phyloP scores from a whole-genome alignment of 2,329 filamentous ascomycete genomes.

The Xylaria hypoxylon region DNA sequence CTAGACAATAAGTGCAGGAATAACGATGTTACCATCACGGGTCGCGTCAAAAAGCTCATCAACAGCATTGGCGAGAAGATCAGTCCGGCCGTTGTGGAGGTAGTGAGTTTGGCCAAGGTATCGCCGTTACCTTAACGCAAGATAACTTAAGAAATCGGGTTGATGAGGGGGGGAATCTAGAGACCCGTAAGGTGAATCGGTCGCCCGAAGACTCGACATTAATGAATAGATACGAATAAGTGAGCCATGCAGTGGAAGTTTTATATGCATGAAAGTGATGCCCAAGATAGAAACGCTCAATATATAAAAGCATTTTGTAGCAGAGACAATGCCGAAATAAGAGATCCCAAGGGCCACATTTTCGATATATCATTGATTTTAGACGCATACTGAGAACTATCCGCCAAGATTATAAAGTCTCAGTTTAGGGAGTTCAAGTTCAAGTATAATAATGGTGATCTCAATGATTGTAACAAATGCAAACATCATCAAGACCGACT shows the following conservation, averaged over 20 bases:
- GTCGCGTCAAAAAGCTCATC: slow-evolving; percentile 95
- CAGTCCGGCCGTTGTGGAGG: slow-evolving; percentile 78
- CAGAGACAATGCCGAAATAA: slow-evolving; percentile 83
- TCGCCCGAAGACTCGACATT: neutral
- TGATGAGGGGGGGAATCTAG: too few species aligned
- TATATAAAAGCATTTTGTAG: slow-evolving; percentile 93
- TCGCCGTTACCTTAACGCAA: too few species aligned
- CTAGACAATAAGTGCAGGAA: too few species aligned
- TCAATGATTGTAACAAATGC: neutral
- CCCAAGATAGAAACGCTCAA: slow-evolving; percentile 94
- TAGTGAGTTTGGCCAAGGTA: too few species aligned
- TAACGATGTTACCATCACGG: slow-evolving; percentile 84
- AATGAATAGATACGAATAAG: slow-evolving; percentile 4
- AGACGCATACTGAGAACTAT: neutral
- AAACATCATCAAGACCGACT: neutral
- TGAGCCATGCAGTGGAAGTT: slow-evolving; percentile 28
- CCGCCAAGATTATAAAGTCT: neutral
- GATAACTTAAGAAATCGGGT: slow-evolving; percentile 74
- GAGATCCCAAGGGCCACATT: slow-evolving; percentile 62
- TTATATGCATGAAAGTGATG: slow-evolving; percentile 85
- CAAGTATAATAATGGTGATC: slow-evolving; percentile 6
- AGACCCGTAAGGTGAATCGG: slow-evolving; percentile 72
- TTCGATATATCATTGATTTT: too few species aligned
- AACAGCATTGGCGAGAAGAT: slow-evolving; percentile 94
- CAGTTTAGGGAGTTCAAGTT: neutral